Conservation (phyloP, 371 early-diverging fungal species). For the Apophysomyces ossiformis region DNA sequence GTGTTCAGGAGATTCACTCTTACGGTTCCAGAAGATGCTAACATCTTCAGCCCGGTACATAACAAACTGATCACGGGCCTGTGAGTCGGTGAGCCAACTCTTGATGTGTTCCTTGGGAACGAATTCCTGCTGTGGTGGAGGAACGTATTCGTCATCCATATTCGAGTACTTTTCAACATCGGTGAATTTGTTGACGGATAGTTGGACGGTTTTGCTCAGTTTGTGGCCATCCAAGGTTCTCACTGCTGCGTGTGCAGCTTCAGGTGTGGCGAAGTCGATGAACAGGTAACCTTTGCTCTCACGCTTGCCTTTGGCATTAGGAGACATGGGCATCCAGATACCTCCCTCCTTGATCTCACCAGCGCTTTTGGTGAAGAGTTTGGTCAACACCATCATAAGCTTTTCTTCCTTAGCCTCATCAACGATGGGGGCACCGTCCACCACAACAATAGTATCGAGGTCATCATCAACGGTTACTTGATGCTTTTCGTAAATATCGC, state of each 20-base stretch:
- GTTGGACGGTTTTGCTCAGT: slow-evolving; percentile 83
- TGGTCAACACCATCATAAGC: slow-evolving; percentile 76
- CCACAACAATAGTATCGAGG: slow-evolving; percentile 88
- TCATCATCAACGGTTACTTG: slow-evolving; percentile 66
- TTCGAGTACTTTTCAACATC: slow-evolving; percentile 86
- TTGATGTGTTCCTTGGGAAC: slow-evolving; percentile 86
- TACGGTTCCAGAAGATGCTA: slow-evolving; percentile 89
- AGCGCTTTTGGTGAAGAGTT: slow-evolving; percentile 77
- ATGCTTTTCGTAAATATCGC: slow-evolving; percentile 86
- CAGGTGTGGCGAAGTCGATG: slow-evolving; percentile 89
- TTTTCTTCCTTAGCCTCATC: slow-evolving; percentile 88
- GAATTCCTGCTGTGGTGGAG: slow-evolving; percentile 71
- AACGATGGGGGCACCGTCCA: slow-evolving; percentile 92
- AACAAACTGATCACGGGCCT: slow-evolving; percentile 92
- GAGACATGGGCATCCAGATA: slow-evolving; percentile 88
- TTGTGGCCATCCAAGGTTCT: slow-evolving; percentile 78
- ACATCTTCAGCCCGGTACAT: slow-evolving; percentile 86
- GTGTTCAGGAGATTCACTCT: slow-evolving; percentile 82
- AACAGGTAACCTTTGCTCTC: slow-evolving; percentile 92
- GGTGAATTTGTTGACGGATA: slow-evolving; percentile 87
- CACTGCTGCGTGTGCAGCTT: slow-evolving; percentile 83
- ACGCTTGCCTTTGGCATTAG: slow-evolving; percentile 68
- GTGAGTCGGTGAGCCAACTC: slow-evolving; percentile 88
- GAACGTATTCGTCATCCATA: slow-evolving; percentile 78
- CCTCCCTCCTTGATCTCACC: slow-evolving; percentile 84